phyloP scores from a whole-genome alignment of 177 flowering plant species.

The Vitis hybrid region DNA sequence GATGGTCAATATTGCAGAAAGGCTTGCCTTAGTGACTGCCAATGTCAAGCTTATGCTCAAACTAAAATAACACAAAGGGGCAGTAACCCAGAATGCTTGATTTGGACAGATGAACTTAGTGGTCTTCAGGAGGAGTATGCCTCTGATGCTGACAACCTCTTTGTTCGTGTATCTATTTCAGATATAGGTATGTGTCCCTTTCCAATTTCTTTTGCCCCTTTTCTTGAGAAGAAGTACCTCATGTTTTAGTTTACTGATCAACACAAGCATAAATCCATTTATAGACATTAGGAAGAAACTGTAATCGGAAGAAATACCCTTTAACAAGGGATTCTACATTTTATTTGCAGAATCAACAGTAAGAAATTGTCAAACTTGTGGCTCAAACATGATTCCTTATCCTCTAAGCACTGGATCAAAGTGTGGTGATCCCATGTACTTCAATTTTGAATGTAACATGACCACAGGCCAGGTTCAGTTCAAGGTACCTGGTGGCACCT shows the following conservation, averaged over 20 bases:
- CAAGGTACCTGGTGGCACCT: conserved; percentile 19
- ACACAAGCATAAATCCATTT: too few species aligned
- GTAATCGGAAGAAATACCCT: too few species aligned
- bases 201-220: neutral
- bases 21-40: conserved; percentile 30
- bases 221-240: neutral
- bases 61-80: neutral
- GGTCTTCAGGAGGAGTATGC: conserved; percentile 26
- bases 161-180: conserved; percentile 21
- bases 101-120: conserved; percentile 31
- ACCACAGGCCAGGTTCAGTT: conserved; percentile 29
- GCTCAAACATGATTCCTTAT: conserved; percentile 40
- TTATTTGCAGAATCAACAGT: conserved; percentile 21
- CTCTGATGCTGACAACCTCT: conserved; percentile 15
- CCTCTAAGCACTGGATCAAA: conserved; percentile 41
- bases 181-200: conserved; percentile 28
- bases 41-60: conserved; percentile 34
- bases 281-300: too few species aligned
- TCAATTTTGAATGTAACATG: conserved; percentile 30
- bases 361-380: conserved; percentile 30
- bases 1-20: conserved; percentile 23
- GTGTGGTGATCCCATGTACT: conserved; percentile 42
- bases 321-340: neutral
- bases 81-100: conserved; percentile 18
- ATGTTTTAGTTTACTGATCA: too few species aligned